Evolutionary conservation across 192 early-diverging fungal species (phyloP).

Genomic region (Coemansia sp.): DNA sequence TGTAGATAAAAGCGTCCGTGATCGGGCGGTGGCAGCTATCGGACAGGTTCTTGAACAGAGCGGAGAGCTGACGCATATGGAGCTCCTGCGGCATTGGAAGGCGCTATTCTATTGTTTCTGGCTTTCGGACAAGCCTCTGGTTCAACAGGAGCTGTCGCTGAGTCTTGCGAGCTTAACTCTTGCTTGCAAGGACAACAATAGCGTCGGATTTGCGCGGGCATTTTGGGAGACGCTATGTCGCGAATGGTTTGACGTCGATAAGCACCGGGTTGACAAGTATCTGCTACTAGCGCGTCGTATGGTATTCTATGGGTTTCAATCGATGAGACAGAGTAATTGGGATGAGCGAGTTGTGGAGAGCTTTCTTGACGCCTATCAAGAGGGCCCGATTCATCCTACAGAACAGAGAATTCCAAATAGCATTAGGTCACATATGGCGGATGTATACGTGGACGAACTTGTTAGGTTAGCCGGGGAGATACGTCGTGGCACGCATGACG

Average conservation of each 20-base stretch:
- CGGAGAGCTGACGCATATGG: conserved; percentile 57
- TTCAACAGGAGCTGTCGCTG: conserved; percentile 86
- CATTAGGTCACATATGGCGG: conserved; percentile 39
- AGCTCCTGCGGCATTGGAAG: conserved; percentile 86
- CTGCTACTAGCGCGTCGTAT: conserved; percentile 45
- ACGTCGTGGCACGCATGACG: conserved; percentile 9
- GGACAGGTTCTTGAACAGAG: conserved; percentile 15
- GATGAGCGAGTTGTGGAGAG: conserved; percentile 26
- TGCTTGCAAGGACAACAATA: conserved; percentile 35
- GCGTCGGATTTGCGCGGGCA: conserved; percentile 33
- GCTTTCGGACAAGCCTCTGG: conserved; percentile 93
- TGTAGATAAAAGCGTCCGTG: conserved; percentile 50
- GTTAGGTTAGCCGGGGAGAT: conserved; percentile 28
- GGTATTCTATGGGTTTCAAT: conserved; percentile 37
- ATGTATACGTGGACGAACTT: conserved; percentile 50
- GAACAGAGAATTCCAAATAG: conserved; percentile 44
- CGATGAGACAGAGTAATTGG: conserved; percentile 43
- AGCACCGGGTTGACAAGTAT: conserved; percentile 53
- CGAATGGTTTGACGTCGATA: conserved; percentile 53
- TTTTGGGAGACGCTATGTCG: conserved; percentile 56
- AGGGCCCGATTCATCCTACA: conserved; percentile 25
- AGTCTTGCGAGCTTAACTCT: conserved; percentile 61
- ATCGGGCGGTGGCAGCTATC: conserved; percentile 32
- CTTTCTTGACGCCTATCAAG: conserved; percentile 24
- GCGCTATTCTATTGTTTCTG: conserved; percentile 94